phyloP scores from a whole-genome alignment of 768 basidiomycete genomes.

The Trametes elegans region DNA sequence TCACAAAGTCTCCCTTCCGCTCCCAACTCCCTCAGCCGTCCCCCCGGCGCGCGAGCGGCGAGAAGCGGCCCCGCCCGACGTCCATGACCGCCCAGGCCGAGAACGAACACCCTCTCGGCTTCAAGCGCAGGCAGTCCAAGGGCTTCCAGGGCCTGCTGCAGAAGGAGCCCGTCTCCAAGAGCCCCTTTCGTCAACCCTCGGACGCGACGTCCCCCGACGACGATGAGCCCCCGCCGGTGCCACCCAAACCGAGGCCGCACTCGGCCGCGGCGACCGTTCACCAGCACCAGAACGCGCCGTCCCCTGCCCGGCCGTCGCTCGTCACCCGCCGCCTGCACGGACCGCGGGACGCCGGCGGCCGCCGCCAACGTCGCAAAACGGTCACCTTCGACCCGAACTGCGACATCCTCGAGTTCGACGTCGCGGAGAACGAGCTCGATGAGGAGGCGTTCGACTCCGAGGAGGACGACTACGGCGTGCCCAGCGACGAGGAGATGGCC shows the following conservation, averaged over 20 bases:
- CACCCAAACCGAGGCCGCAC: conserved; percentile 19
- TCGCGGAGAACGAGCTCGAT: conserved; percentile 46
- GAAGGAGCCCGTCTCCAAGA: conserved; percentile 78
- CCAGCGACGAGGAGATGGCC: conserved; percentile 20
- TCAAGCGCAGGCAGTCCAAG: conserved; percentile 75
- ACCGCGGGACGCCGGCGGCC: conserved; percentile 54
- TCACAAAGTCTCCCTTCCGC: conserved; percentile 86
- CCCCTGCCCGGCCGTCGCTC: conserved; percentile 29
- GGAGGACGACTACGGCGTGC: conserved; percentile 34
- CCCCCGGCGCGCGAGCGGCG: conserved; percentile 64
- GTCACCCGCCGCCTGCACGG: conserved; percentile 63
- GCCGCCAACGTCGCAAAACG: conserved; percentile 61
- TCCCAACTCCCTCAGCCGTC: conserved; percentile 51
- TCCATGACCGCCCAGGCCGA: conserved; percentile 72
- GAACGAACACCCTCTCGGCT: conserved; percentile 67
- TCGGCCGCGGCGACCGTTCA: too few species aligned
- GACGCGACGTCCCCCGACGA: conserved; percentile 27
- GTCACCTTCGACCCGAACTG: conserved; percentile 79
- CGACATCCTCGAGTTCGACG: conserved; percentile 80
- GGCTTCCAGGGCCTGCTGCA: conserved; percentile 70
- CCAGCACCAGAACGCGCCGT: conserved; percentile 23
- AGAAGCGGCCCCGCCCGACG: conserved; percentile 71
- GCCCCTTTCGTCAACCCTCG: conserved; percentile 55
- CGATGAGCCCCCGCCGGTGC: conserved; percentile 25
- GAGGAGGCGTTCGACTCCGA: conserved; percentile 45